Evolutionary conservation across 768 basidiomycete species (phyloP), one percentile per base, ranked within the genome.

Genomic region (Tricholoma saponaceum): DNA sequence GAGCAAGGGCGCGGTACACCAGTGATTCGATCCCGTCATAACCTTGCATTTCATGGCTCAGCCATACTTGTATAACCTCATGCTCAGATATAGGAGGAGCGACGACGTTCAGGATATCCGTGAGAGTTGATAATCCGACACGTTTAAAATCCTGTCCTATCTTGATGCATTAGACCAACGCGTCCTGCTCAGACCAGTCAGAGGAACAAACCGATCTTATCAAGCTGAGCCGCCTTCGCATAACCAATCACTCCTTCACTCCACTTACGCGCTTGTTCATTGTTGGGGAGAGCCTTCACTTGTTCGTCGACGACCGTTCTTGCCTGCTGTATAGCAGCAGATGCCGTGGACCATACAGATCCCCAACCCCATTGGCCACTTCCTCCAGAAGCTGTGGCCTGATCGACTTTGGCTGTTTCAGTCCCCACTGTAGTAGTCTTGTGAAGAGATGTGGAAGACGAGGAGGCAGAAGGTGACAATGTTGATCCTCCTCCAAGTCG

Each of bases 11-110:
- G 22, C 88, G 84, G 74, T 97, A 98, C 23, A 95, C 91, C n/a
- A 99, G 81, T 10, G 87, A 82, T 73, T 98, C 96, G 43, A 98
- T 82, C 6, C 97, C 97, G 57, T 95, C 94, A 68, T 96, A 98
- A 16, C 97, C 97, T 61, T 83, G 79, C 95, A 99, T 95, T 63
- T 97, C 95, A 73, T 98, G 95, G 66, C 89, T 90, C 37, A 99
- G 75, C 89, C 92, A 93, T 7, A 99, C 87, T 69, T 97, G 86
- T 61, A 99, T 95, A 14, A 98, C 93, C 72, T 99, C 97, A 69
- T 98, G 96, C 70, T 96, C 95, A 23, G 95, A 92, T 65, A 98
- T 98, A 12, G 97, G 97, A 41, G 97, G 97, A 0, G 97, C 97
- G 58, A 99, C 96, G 26, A 89, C 96, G 69, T 98, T 96, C 52